Evolutionary conservation across 768 basidiomycete genomes (phyloP), one percentile per base, ranked within the genome.

Genomic region (Lactarius vividus): DNA sequence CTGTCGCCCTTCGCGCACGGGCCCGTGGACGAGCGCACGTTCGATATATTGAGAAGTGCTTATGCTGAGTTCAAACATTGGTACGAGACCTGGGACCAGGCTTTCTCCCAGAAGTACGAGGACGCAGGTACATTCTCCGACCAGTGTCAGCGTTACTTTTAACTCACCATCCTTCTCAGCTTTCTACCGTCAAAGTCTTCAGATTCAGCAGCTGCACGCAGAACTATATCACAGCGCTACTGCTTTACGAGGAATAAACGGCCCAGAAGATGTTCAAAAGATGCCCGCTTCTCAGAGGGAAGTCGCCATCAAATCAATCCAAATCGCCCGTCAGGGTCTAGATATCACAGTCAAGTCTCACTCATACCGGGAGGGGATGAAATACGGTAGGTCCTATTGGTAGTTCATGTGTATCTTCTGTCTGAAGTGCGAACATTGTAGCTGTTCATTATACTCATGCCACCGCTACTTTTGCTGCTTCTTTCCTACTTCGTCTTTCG

Each of bases 361-460:
- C 2, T 83, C 90, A 33, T 98, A 98, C 73, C 81, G 94, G 65
- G 91, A 94, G 74, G 93, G 93, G 23, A 89, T 98, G 85, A 91
- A 89, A 81, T 97, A 94, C 72, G 92, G 93, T 91, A 72, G 54
- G 84, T 73, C 39, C 29, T 39, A 66, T 42, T 11, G n/a, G 3
- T 63, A 46, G 54, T 13, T 18, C 33, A 15, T 35, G n/a, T 11
- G 7, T 23, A 9, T 23, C 2, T 28, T 18, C 37, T 59, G 11
- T 44, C 57, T 49, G 13, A 64, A 56, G 9, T 44, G 20, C 64
- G 58, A 13, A 42, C 52, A 8, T 55, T 28, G 18, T 69, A 92
- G 92, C 93, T 18, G 91, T 94, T n/a, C 88, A 92, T 73, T 90
- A 91, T 72, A 91, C 91, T 16, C 95, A 98, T 73, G 92, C 92